Evolutionary conservation across 345 rosid genomes (phyloP), one percentile per base, ranked within the genome.

Genomic region (Rhodamnia argentea): DNA sequence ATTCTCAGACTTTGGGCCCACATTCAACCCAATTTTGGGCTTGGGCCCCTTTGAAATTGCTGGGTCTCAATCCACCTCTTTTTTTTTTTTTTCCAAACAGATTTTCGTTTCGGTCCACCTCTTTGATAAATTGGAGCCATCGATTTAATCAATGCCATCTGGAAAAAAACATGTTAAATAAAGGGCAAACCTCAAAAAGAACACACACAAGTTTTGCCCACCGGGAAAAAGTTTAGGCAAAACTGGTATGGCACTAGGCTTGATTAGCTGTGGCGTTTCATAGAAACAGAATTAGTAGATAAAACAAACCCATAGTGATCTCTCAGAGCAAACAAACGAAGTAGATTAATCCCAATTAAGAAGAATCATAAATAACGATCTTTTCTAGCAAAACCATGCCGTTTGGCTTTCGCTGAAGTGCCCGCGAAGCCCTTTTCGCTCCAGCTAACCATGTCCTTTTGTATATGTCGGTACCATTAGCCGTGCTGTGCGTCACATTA

Each of bases 211-310:
- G 18, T 59, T n/a, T 59, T 59, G 4, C 14, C 62, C 29, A 58
- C 0, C 4, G 6, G 3, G 2, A 13, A 24, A 0, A 10, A 11
- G 0, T 12, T 58, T 27, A 12, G 10, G 3, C 18, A n/a, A 58
- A 58, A 58, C 4, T 12, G 0, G 12, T 26, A 12, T 58, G 16
- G 0, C 7, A 1, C 5, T 12, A 5, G 32, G 26, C 64, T 26
- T 3, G 1, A 26, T 5, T 59, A 26, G 56, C 2, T 0, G 13
- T 59, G 32, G 12, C n/a, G 16, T n/a, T 58, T 29, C 26, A 26
- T 37, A 37, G 40, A 37, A 37, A 2, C 40, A 37, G 40, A n/a
- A n/a, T n/a, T 37, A 37, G 40, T 37, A 37, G 40, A 37, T 37
- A 37, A 37, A 37, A 37, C 40, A 37, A 37, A 37, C 37, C 0